phyloP scores from a whole-genome alignment of 179 eudicot species.

The Nepenthes alata region DNA sequence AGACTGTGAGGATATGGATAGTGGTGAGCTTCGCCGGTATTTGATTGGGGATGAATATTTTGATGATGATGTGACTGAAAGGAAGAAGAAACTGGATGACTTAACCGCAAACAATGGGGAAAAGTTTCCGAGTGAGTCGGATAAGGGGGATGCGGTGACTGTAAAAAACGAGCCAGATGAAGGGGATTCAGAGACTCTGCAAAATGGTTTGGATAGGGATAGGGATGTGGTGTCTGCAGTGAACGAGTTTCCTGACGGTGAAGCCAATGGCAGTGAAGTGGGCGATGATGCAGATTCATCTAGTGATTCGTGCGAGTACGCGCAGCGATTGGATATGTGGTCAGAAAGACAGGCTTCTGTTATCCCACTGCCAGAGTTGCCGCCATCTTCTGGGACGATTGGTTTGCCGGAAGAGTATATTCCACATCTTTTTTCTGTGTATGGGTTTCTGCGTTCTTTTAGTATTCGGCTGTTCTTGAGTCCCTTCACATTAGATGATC shows the following conservation, averaged over 20 bases:
- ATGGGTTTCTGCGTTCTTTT: conserved; percentile 76
- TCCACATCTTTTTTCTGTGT: conserved; percentile 67
- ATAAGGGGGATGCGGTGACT: conserved; percentile 8
- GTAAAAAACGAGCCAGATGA: conserved; percentile 1
- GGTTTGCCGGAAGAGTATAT: conserved; percentile 77
- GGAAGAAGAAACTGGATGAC: conserved; percentile 55
- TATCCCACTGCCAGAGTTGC: conserved; percentile 61
- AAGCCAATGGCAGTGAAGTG: conserved; percentile 15
- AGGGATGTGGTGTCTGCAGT: background rate
- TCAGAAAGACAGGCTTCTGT: conserved; percentile 35
- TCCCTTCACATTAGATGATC: conserved; percentile 81
- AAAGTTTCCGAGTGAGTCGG: conserved; percentile 4
- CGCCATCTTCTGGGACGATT: conserved; percentile 75
- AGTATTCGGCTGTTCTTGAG: conserved; percentile 58
- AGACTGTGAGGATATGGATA: conserved; percentile 77
- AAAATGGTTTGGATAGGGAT: no score
- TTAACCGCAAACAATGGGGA: conserved; percentile 17
- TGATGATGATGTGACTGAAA: conserved; percentile 36
- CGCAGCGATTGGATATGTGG: conserved; percentile 28
- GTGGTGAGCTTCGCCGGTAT: conserved; percentile 42
- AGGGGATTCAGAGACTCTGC: background rate
- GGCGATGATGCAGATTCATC: conserved; percentile 37
- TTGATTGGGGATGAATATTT: conserved; percentile 41
- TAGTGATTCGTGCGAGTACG: conserved; percentile 51
- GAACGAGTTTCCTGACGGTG: conserved; percentile 18